Base-by-base conservation (phyloP, 306 rosid genomes). In the Vigna radiata region DNA sequence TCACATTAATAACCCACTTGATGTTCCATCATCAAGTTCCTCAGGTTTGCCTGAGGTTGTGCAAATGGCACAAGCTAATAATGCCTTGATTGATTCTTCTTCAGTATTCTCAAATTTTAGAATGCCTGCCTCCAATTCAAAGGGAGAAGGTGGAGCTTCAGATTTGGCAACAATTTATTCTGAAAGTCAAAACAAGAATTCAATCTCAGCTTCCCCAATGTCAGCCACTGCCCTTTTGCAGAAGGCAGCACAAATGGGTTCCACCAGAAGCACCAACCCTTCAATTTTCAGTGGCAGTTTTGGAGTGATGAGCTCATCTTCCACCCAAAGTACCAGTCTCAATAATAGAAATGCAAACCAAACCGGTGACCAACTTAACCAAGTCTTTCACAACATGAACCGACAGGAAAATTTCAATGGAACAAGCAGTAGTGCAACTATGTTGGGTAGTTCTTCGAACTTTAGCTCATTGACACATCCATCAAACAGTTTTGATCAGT, bases 191-290 rank as follows among this genome's bases (percentile, higher is more conserved):
- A 75, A 18, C 52, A 62, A 75, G 23, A 55, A 61, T 31, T 33
- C 71, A 63, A 79, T 78, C 36, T 80, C 86, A 0, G 13, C 84
- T 18, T 77, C 87, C 2, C 91, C 96, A 2, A 88, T 92, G 96
- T 87, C 90, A 15, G 90, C 90, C 3, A 87, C 90, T 21, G 90
- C 90, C 0, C 78, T 87, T 68, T 67, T 87, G 29, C 85, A 85
- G 58, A 82, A 87, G 11, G 90, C 90, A 60, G 90, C 90, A 16
- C 88, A 82, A 7, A 79, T 87, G 78, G 90, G 90, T 25, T 87
- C 90, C 31, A 80, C 87, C 36, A 78, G 75, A 70, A 60, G 83
- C 61, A 85, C n/a, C 77, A 82, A 87, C 77, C 84, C 84, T 5
- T 78, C 89, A 8, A 39, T 86, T 23, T 83, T 80, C 27, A 76